Conservation (phyloP, 495 filamentous ascomycete species). For the Wilcoxina mikolae region DNA sequence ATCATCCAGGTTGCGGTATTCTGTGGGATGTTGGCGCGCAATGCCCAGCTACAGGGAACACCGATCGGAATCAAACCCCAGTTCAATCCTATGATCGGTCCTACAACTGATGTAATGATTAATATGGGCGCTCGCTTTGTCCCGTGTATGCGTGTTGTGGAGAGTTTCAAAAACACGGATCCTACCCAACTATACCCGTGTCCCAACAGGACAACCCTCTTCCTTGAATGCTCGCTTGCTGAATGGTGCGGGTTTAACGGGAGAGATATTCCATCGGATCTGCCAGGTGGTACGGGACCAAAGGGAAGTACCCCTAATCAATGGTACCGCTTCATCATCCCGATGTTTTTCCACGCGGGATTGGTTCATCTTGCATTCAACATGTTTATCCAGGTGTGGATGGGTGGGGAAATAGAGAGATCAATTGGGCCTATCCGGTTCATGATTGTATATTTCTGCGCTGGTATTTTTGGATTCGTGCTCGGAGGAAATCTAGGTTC, state of each 20-base stretch:
- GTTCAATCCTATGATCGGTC: constrained; percentile 96
- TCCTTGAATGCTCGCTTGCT: constrained; percentile 46
- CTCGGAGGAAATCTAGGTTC: constrained; percentile 87
- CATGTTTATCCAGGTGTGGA: constrained; percentile 70
- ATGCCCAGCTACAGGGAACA: constrained; percentile 48
- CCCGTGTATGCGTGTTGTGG: constrained; percentile 81
- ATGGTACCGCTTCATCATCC: constrained; percentile 90
- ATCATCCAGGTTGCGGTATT: constrained; percentile 72
- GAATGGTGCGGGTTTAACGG: constrained; percentile 70
- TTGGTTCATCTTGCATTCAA: constrained; percentile 93
- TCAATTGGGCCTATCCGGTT: constrained; percentile 76
- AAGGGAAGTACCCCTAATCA: constrained; percentile 57
- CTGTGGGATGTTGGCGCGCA: constrained; percentile 72
- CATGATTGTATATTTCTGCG: constrained; percentile 69
- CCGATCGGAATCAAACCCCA: constrained; percentile 73
- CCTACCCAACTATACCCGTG: constrained; percentile 50
- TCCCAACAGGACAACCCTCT: constrained; percentile 45
- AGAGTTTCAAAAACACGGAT: constrained; percentile 42
- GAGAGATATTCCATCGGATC: constrained; percentile 9
- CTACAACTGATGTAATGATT: constrained; percentile 75
- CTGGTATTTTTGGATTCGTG: constrained; percentile 92
- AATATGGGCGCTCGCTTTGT: constrained; percentile 91
- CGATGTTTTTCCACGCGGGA: constrained; percentile 90
- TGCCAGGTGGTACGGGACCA: constrained; percentile 35
- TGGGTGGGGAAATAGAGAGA: constrained; percentile 81